Evolutionary conservation across 2,329 filamentous ascomycete genomes (phyloP), one percentile per base, ranked within the genome.

Genomic region (Beauveria varroae): DNA sequence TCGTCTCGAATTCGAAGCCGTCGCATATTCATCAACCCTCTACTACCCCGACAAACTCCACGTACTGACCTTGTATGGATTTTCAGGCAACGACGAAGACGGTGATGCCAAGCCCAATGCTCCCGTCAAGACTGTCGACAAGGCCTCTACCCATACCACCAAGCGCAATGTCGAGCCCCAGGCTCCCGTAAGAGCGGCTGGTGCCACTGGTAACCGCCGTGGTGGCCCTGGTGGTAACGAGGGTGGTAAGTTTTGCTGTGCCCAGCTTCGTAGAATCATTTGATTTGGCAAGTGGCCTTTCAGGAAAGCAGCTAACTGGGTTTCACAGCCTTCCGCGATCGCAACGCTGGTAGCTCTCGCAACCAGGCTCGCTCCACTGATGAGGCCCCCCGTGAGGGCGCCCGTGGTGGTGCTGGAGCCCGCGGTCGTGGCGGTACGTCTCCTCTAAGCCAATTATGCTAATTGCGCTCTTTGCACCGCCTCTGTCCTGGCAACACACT

Each of bases 51-150:
- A 60, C 50, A 46, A 40, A 28, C n/a, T n/a, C 57, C 28, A n/a
- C 50, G 9, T 55, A 55, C 61, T 62, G 24, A 62, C 61, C 56
- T 18, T 43, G 34, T n/a, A 56, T 57, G 43, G 43, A 47, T 58
- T 56, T 41, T 56, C 57, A 85, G 85, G 85, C 76, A 84, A 84
- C 76, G 83, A 85, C 75, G 80, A 81, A 63, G 74, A 75, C 72
- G 82, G 81, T 72, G 84, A 85, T 74, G 78, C 78, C 75, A 91
- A 93, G 79, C 86, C 87, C 79, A 86, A 88, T 72, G 88, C 88
- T 75, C 93, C 92, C 71, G 87, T 90, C 71, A 95, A 91, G 86
- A 89, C 90, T 75, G 85, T 95, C 74, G 91, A 96, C 77, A 96
- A 95, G 86, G 85, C 86, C 68, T 78, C 82, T 68, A 81, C 86